These are phyloP conservation scores for Copromyces sp. DNA, from an alignment of 495 filamentous ascomycete species.

Conservation along the genomic window DNA sequence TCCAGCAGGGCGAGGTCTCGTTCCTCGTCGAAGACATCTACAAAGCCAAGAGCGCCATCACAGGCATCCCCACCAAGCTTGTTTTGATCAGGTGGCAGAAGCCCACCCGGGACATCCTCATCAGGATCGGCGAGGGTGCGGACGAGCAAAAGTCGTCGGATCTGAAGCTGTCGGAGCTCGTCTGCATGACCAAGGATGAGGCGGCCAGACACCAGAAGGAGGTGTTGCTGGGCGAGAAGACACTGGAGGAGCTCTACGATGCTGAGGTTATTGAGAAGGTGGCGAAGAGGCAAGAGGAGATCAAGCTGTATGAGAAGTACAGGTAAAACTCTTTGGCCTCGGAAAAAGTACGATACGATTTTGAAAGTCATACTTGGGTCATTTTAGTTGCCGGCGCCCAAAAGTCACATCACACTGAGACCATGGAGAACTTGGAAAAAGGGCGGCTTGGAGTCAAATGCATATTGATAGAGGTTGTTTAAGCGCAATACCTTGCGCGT, in stretches of 20 bases:
- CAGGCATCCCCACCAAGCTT: conserved; percentile 67
- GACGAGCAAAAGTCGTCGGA: conserved; percentile 62
- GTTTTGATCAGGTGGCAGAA: conserved; percentile 68
- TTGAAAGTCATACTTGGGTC: not conserved
- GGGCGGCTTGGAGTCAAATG: not conserved
- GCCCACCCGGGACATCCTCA: conserved; percentile 29
- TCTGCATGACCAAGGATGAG: conserved; percentile 96
- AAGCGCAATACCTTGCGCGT: not conserved
- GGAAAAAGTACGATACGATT: not conserved
- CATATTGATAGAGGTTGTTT: not conserved
- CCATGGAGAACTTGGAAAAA: too few relatives aligned
- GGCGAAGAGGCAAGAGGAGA: conserved; percentile 51
- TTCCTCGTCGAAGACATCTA: conserved; percentile 88
- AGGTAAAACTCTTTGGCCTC: conserved; percentile 4
- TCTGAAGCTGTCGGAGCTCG: conserved; percentile 59
- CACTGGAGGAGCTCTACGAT: conserved; percentile 63
- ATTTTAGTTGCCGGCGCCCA: not conserved
- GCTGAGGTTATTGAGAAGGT: conserved; percentile 52
- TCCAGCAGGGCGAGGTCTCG: conserved; percentile 69
- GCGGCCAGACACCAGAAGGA: conserved; percentile 69
- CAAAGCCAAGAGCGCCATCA: conserved; percentile 71
- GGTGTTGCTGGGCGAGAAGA: conserved; percentile 61
- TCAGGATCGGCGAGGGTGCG: conserved; percentile 43
- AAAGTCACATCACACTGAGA: not conserved
- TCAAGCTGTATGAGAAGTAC: conserved; percentile 26